Conservation (phyloP, 2,329 filamentous ascomycete species). For the Penicillium freii region DNA sequence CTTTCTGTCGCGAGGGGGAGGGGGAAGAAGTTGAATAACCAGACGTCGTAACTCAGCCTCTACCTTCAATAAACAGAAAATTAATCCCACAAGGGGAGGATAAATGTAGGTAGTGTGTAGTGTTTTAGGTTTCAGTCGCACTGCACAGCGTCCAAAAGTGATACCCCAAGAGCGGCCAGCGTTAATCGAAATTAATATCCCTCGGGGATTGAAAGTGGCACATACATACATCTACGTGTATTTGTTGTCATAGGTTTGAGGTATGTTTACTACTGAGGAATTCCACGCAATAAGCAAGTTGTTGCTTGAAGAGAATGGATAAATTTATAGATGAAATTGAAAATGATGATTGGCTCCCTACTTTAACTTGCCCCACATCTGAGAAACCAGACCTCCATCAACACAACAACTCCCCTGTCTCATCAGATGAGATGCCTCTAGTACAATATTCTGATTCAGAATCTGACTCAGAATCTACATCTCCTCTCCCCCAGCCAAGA, state of each 20-base stretch:
- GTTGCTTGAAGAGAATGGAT: too few species aligned
- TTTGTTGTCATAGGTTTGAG: too few species aligned
- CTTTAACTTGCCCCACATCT: neutral
- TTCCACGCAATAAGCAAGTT: too few species aligned
- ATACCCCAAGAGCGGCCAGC: too few species aligned
- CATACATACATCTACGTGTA: too few species aligned
- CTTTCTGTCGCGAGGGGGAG: too few species aligned
- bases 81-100: neutral
- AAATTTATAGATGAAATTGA: neutral
- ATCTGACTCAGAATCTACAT: constrained; percentile 34
- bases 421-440: constrained; percentile 52
- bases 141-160: neutral
- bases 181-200: too few species aligned
- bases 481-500: constrained; percentile 26
- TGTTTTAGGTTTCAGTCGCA: neutral
- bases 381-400: neutral
- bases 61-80: neutral
- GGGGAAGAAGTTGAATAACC: too few species aligned
- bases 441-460: constrained; percentile 61
- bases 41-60: neutral
- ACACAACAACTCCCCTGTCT: neutral
- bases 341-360: neutral
- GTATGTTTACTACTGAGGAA: too few species aligned
- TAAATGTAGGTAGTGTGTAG: neutral
- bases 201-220: too few species aligned